Percentiles rank a stretch among this genome's conserved stretches.
phyloP scores from a whole-genome alignment of 176 grass and related monocot genomes.

The Oryza glumipatula region DNA sequence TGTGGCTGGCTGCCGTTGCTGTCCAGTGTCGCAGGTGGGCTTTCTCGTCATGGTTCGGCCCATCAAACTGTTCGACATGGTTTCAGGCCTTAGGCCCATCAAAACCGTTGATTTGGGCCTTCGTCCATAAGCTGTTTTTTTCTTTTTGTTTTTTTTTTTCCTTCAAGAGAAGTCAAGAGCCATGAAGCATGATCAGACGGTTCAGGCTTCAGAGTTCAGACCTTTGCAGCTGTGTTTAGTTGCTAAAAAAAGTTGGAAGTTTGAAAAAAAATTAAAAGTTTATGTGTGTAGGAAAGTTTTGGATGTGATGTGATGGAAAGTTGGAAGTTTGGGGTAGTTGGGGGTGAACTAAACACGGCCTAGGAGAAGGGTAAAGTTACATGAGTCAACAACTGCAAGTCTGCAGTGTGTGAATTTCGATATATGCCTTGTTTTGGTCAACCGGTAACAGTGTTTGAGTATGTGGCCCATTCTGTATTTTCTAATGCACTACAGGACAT shows the following conservation, averaged over 20 bases:
- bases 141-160: neutral
- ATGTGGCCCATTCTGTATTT: neutral
- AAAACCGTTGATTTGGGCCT: neutral
- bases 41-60: neutral
- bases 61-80: neutral
- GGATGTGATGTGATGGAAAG: no score
- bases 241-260: no score
- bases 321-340: no score
- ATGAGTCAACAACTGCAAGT: neutral
- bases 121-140: neutral
- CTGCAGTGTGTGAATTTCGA: neutral
- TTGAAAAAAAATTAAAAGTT: no score
- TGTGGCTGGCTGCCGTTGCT: neutral
- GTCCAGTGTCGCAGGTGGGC: conserved; percentile 24
- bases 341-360: no score
- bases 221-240: no score
- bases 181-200: neutral
- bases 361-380: neutral
- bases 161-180: neutral
- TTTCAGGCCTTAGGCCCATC: neutral
- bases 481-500: neutral
- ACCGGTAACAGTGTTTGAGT: neutral
- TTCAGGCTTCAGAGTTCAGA: neutral
- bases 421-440: neutral
- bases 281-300: no score